phyloP scores from a whole-genome alignment of 2,329 filamentous ascomycete species.

The Emergomyces pasteurianus region DNA sequence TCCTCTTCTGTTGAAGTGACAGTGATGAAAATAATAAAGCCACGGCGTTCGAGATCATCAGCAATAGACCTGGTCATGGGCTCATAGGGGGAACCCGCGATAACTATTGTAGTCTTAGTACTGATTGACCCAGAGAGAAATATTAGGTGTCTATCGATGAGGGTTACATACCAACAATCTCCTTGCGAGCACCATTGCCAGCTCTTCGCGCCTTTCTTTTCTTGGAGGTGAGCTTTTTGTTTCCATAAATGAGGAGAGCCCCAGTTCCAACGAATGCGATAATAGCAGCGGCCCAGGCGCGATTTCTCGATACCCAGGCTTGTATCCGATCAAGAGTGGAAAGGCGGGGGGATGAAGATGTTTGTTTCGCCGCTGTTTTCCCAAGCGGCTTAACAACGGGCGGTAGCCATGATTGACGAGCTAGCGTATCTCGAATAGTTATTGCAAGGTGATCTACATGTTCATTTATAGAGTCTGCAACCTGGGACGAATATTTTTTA shows the following conservation, averaged over 20 bases:
- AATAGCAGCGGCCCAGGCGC: slow-evolving; percentile 58
- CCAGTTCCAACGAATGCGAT: slow-evolving; percentile 59
- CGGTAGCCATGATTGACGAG: slow-evolving; percentile 60
- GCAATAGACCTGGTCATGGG: slow-evolving; percentile 74
- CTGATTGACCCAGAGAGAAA: background rate
- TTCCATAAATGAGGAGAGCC: slow-evolving; percentile 45
- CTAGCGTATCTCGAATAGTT: slow-evolving; percentile 56
- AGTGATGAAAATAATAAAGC: slow-evolving; percentile 87
- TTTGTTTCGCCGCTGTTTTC: slow-evolving; percentile 19
- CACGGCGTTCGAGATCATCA: slow-evolving; percentile 76
- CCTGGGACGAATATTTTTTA: slow-evolving; percentile 55
- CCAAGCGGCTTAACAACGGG: slow-evolving; percentile 51
- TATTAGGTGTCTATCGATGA: background rate
- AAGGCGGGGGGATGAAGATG: slow-evolving; percentile 21
- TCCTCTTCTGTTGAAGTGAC: slow-evolving; percentile 81
- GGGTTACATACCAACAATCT: slow-evolving; percentile 52
- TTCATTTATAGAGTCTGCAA: slow-evolving; percentile 69
- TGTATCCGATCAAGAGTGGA: slow-evolving; percentile 45
- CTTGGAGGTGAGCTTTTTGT: slow-evolving; percentile 43
- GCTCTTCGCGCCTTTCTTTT: slow-evolving; percentile 68
- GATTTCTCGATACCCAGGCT: slow-evolving; percentile 61
- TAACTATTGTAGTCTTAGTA: slow-evolving; percentile 41
- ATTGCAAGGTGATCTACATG: slow-evolving; percentile 67
- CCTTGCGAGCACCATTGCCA: slow-evolving; percentile 69
- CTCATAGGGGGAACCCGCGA: slow-evolving; percentile 78